Evolutionary conservation across 805 yeast species (phyloP).

Genomic region (Starmerella potacharoeniae): DNA sequence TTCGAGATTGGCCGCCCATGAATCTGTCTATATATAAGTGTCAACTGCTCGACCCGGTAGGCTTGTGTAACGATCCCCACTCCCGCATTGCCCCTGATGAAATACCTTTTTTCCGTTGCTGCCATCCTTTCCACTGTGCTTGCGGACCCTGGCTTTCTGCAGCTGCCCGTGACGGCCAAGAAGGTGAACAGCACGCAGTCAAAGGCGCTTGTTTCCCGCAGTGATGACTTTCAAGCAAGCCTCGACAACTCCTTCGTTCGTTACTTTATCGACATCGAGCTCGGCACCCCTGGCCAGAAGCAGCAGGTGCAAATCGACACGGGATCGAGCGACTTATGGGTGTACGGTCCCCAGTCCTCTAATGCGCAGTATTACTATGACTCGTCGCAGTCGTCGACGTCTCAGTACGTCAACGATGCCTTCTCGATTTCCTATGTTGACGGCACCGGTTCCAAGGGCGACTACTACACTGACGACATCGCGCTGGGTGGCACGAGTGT

Average conservation of each 20-base stretch:
- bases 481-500: constrained; percentile 39
- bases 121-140: background rate
- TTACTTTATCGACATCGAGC: constrained; percentile 4
- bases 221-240: background rate
- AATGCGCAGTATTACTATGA: constrained; percentile 20
- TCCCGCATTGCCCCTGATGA: background rate
- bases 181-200: background rate
- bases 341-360: constrained; percentile 28
- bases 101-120: background rate
- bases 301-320: constrained; percentile 46
- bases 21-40: too few relatives aligned
- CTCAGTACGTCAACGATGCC: constrained; percentile 1
- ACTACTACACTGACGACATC: constrained; percentile 51
- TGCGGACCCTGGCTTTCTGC: background rate
- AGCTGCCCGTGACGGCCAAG: background rate
- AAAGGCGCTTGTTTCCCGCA: background rate
- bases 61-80: too few relatives aligned
- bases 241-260: background rate
- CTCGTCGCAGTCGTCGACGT: constrained; percentile 21
- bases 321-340: constrained; percentile 62
- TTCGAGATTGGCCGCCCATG: too few relatives aligned
- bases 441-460: constrained; percentile 35
- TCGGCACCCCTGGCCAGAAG: constrained; percentile 48
- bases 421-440: constrained; percentile 6
- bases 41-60: too few relatives aligned